Conservation (phyloP, 345 rosid species). For the Gossypium sturtianum region DNA sequence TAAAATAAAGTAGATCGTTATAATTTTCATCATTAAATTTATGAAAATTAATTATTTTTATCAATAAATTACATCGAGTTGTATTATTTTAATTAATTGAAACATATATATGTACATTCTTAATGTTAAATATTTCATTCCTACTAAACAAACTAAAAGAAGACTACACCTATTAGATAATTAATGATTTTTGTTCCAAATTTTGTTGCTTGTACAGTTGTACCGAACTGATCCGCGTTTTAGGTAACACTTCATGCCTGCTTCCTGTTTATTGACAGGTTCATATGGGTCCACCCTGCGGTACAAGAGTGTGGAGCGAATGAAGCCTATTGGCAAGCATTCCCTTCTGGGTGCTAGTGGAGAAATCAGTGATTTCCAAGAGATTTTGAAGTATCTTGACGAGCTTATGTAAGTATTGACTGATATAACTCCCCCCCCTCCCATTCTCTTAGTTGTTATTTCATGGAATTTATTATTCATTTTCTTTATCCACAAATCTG, state of each 20-base stretch:
- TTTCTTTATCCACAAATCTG: background rate
- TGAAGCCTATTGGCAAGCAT: slow-evolving; percentile 85
- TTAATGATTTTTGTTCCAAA: no score
- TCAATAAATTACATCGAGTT: no score
- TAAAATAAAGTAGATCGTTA: no score
- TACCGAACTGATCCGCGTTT: no score
- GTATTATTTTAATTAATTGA: no score
- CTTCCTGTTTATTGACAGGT: slow-evolving; percentile 33
- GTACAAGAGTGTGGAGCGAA: slow-evolving; percentile 83
- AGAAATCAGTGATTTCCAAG: background rate
- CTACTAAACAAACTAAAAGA: no score
- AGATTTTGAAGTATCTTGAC: background rate
- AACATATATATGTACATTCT: no score
- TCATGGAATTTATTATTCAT: background rate
- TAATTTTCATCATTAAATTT: no score
- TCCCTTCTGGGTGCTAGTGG: slow-evolving; percentile 82
- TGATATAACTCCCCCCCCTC: background rate
- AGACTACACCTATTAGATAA: no score
- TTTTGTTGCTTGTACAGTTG: no score
- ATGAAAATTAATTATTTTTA: no score
- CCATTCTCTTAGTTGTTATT: background rate
- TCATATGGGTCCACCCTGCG: slow-evolving; percentile 95
- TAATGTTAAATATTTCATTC: no score
- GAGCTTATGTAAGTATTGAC: background rate
- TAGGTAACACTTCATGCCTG: background rate